These are phyloP conservation scores for Omphalotus olearius DNA, from an alignment of 1,284 basidiomycete species.

Conservation along the genomic window DNA sequence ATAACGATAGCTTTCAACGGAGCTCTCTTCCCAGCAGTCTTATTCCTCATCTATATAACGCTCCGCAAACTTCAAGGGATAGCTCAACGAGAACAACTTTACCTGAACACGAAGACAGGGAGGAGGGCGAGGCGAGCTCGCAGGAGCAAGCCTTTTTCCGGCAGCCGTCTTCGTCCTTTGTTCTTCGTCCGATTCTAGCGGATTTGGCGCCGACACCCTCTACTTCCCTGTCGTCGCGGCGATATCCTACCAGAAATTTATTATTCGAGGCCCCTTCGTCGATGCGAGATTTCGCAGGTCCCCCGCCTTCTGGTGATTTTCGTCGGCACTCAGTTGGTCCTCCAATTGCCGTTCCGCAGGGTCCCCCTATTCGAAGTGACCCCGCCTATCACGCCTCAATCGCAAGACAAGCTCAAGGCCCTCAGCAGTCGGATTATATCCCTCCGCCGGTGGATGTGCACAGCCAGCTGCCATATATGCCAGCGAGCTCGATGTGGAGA, in stretches of 20 bases:
- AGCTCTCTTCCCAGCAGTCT: conserved; percentile 48
- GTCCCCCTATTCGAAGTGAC: conserved; percentile 27
- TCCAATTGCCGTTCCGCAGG: conserved; percentile 22
- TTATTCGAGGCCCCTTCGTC: too few relatives aligned
- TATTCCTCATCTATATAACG: conserved; percentile 36
- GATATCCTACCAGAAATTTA: neutral
- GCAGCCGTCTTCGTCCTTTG: conserved; percentile 5
- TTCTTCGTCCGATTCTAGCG: conserved; percentile 1
- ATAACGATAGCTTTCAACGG: conserved; percentile 25
- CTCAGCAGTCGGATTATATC: conserved; percentile 4
- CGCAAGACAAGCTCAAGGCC: conserved; percentile 11
- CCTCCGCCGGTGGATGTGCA: neutral
- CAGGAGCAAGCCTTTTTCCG: neutral
- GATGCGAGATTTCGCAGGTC: too few relatives aligned
- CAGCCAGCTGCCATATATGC: neutral
- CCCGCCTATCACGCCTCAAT: conserved; percentile 23
- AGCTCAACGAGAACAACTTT: conserved; percentile 21
- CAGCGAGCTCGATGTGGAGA: conserved; percentile 9
- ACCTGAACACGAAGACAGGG: conserved; percentile 6
- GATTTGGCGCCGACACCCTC: neutral
- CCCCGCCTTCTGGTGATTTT: neutral
- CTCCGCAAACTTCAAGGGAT: conserved; percentile 31
- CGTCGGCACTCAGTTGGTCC: conserved; percentile 12
- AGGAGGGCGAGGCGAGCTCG: neutral
- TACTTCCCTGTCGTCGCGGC: neutral